Evolutionary conservation across 2,329 filamentous ascomycete species (phyloP), one percentile per base, ranked within the genome.

Genomic region (Hypoxylon sp.): DNA sequence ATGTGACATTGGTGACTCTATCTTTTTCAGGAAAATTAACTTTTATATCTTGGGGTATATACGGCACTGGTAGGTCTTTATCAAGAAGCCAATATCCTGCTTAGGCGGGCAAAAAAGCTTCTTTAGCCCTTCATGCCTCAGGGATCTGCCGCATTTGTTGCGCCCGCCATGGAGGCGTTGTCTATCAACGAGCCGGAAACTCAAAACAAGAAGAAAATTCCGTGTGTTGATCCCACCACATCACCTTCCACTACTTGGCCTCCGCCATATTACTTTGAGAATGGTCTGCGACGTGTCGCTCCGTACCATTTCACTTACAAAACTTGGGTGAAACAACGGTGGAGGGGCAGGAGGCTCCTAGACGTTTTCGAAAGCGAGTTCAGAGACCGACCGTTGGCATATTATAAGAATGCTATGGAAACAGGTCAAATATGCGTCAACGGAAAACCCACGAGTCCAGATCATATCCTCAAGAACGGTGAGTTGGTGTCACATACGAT

Each of bases 221-320:
- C 72, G 49, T 64, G 69, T 8, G 72, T 72, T 25, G 44, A 46
- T 13, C 70, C 81, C 64, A 77, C 78, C 46, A 81, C 77, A 20
- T 78, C 82, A 2, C 71, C 75, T 5, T 77, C 76, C 31, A 78
- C 82, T 58, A 72, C 81, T 22, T 86, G 83, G 84, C 88, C 87
- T 7, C 82, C 83, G 63, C 94, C 94, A 0, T 98, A 98, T 81
- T 92, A 91, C 75, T 85, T 97, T 69, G 91, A 97, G 74, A 91
- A 91, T 73, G 94, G 93, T 7, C 83, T 99, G 69, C 91, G 95
- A 56, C 90, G 94, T 71, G 91, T 98, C 33, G 86, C 86, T 48
- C 95, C 95, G 2, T 98, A 99, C 78, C 90, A 96, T 79, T 98
- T 87, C 80, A 98, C 95, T 2, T 98, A 98, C 85, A 97, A 97